Base-by-base conservation (phyloP, 2,329 filamentous ascomycete species). In the Tolypocladium ovalisporum region DNA sequence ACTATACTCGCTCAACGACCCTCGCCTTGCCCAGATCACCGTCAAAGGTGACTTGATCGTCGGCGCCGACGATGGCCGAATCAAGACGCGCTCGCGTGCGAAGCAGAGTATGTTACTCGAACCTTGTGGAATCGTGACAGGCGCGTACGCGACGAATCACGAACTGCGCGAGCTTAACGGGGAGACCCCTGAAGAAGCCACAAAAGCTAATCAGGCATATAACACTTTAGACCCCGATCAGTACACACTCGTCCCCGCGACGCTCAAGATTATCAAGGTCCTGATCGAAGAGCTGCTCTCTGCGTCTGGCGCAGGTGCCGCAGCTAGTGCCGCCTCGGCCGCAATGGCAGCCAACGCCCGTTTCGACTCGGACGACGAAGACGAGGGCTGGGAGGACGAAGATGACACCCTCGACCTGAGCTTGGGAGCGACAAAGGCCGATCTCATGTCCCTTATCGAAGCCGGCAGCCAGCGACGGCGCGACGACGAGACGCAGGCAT, bases 201-300 rank as follows among this genome's bases (percentile, higher is more conserved):
- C 29, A 34, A 60, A 64, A 57, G 61, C 70, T 73, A 63, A 71
- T 65, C 19, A 57, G 53, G 39, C 57, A n/a, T 56, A 61, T 22
- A 32, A 56, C 54, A 35, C 52, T 58, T 42, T 67, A 89, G 86
- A 93, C 69, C 94, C 94, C 19, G 92, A 97, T 69, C 86, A 88
- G 69, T 97, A 87, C 75, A 97, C 91, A 7, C 84, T 89, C 59
- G 85, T 99, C 58, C 84, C 92, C 0, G 92, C 92, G 0, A 86
- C 90, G 1, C 81, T 99, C 67, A 99, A 99, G 76, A 97, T 99
- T 60, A 76, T 97, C 73, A 99, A 99, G 77, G 87, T 97, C 4
- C 83, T 99, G 10, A 87, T 97, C 52, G 90, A 96, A 68, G 94
- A 99, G 74, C 83, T 99, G 3, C 79, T 89, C 7, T 90, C 89